Evolutionary conservation across 1,139 yeast genomes (phyloP).

Genomic region (Yamadazyma buinensis): DNA sequence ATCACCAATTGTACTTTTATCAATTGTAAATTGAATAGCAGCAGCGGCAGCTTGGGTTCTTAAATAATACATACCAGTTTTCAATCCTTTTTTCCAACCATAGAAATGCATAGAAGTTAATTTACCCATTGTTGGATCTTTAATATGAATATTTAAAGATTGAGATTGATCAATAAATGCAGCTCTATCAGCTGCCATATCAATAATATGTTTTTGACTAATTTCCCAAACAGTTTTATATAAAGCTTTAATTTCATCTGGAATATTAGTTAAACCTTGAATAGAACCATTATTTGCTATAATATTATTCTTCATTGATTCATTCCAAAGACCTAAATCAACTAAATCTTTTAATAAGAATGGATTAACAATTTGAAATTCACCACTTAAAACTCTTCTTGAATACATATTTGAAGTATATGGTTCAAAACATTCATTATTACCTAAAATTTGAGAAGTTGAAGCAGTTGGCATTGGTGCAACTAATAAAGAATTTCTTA

Average conservation of each 20-base stretch:
- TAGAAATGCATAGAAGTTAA: slow-evolving; percentile 59
- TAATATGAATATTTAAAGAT: slow-evolving; percentile 53
- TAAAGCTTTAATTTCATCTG: slow-evolving; percentile 47
- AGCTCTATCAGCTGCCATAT: slow-evolving; percentile 61
- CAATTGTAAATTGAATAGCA: slow-evolving; percentile 60
- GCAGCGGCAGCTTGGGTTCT: slow-evolving; percentile 63
- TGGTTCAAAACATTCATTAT: slow-evolving; percentile 62
- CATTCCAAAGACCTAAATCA: slow-evolving; percentile 54
- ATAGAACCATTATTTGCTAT: slow-evolving; percentile 54
- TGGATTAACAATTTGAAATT: slow-evolving; percentile 58
- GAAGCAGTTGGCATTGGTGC: slow-evolving; percentile 70
- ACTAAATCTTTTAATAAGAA: slow-evolving; percentile 52
- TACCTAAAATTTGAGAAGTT: slow-evolving; percentile 58
- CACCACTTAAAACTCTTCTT: slow-evolving; percentile 60
- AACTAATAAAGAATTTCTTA: slow-evolving; percentile 56
- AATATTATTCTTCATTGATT: slow-evolving; percentile 49
- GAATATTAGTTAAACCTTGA: slow-evolving; percentile 48
- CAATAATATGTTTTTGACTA: slow-evolving; percentile 52
- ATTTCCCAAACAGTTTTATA: slow-evolving; percentile 64
- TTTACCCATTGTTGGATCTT: slow-evolving; percentile 55
- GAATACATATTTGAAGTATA: slow-evolving; percentile 57
- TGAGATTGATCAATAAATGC: slow-evolving; percentile 60
- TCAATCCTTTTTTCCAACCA: slow-evolving; percentile 61
- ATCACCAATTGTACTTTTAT: slow-evolving; percentile 29
- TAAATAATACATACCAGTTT: slow-evolving; percentile 62